phyloP scores from a whole-genome alignment of 2,329 filamentous ascomycete species.

The Pyricularia pennisetigena region DNA sequence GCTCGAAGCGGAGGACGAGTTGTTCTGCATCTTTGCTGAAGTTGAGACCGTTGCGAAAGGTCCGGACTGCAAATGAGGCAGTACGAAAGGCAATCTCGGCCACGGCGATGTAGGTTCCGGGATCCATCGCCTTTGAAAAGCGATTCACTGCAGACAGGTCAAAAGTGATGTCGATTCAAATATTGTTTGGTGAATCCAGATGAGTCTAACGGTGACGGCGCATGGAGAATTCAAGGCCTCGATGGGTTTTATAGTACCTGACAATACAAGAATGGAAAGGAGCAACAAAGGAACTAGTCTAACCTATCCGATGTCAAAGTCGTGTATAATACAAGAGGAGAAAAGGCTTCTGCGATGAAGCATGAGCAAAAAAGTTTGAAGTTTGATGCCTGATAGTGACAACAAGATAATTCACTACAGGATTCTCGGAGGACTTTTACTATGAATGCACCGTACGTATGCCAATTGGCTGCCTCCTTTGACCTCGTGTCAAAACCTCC shows the following conservation, averaged over 20 bases:
- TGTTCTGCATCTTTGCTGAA: conserved; percentile 9
- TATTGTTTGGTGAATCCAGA: not conserved
- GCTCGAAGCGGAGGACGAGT: conserved; percentile 8
- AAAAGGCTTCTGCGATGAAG: no score
- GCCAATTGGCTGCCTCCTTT: not conserved
- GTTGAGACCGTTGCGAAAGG: conserved; percentile 8
- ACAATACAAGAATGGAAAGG: not conserved
- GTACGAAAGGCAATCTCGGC: conserved; percentile 4
- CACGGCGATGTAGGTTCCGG: conserved; percentile 7
- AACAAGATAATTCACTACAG: not conserved
- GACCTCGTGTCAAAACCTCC: not conserved
- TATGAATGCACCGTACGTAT: not conserved
- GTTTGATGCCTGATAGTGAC: not conserved
- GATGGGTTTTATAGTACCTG: not conserved
- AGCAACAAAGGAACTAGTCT: not conserved
- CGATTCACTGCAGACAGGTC: not conserved
- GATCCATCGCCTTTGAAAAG: conserved; percentile 5
- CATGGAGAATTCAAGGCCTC: not conserved
- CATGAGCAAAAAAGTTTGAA: not conserved
- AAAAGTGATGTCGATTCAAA: not conserved
- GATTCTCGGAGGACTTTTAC: not conserved
- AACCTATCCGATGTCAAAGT: not conserved
- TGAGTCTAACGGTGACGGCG: not conserved
- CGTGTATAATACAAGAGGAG: no score
- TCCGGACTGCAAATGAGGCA: conserved; percentile 8